Evolutionary conservation across 345 rosid genomes (phyloP).

Genomic region (Hirschfeldia incana): DNA sequence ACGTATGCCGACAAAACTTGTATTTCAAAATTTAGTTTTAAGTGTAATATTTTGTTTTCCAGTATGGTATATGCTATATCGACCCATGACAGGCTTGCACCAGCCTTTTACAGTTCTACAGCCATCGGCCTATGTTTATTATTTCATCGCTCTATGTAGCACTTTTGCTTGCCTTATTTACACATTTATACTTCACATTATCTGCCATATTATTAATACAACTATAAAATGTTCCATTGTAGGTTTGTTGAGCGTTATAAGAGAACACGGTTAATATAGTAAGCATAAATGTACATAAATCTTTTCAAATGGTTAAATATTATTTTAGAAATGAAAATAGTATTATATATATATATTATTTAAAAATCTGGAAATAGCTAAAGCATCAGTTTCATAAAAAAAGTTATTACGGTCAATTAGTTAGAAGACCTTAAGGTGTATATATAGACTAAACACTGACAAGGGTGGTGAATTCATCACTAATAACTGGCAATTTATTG

Average conservation of each 20-base stretch:
- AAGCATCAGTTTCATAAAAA: background rate
- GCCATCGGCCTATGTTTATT: constrained; percentile 19
- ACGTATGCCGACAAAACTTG: background rate
- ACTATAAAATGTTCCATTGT: background rate
- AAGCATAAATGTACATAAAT: background rate
- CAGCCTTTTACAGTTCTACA: background rate
- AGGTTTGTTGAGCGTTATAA: background rate
- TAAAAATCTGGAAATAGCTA: background rate
- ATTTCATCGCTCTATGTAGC: constrained; percentile 15
- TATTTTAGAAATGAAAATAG: background rate
- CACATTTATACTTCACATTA: background rate
- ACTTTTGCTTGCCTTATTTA: constrained; percentile 24
- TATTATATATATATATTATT: too few relatives aligned
- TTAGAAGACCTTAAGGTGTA: too few relatives aligned
- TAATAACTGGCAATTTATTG: too few relatives aligned
- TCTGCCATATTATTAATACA: background rate
- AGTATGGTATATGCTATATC: background rate
- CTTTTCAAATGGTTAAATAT: background rate
- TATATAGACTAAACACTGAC: background rate
- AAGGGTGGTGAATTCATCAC: too few relatives aligned
- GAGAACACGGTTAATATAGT: background rate
- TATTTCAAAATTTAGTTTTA: background rate
- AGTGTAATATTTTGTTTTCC: background rate
- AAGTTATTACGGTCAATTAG: background rate
- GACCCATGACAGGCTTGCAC: constrained; percentile 39